Evolutionary conservation across 495 filamentous ascomycete species (phyloP), one percentile per base, ranked within the genome.

Genomic region (Xylaria curta): DNA sequence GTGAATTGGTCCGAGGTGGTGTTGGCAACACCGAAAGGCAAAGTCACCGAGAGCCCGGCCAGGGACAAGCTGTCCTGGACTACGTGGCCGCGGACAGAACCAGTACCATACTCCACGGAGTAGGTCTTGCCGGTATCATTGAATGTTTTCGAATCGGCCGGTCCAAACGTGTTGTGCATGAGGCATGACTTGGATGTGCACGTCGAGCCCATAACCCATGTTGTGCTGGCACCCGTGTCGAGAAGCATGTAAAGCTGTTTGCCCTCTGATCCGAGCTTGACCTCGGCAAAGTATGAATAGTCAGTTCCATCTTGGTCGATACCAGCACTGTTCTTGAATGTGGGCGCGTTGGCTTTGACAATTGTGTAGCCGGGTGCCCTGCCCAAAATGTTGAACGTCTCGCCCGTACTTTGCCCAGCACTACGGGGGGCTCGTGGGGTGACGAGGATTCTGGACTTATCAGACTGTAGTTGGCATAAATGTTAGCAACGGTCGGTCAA

Each of bases 301-400:
- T 96, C 93, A 36, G 85, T 86, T 3, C 91, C 92, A 81, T 93
- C 91, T 79, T 96, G 91, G 75, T 91, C 85, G 51, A 96, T 81
- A 7, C 90, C 87, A 15, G 86, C 87, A 68, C 89, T 91, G 73
- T 91, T 86, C 21, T 85, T 76, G 7, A 82, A 74, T 0, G 85
- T 82, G 0, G 92, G 88, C 0, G 81, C 80, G 36, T 83, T 79
- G 31, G 90, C 86, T 46, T 84, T 75, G 46, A 90, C 83, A 24
- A 94, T 85, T 6, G 82, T 74, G 78, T 90, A 94, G 1, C 77
- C 76, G 73, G 89, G 88, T 64, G 73, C 76, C 76, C 83, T 78
- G 53, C 78, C 78, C 2, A 54, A 61, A 58, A 84, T 66, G 24
- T 66, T 53, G 19, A 74, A 31, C 40, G 68, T 72, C 31, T 74